Evolutionary conservation across 495 filamentous ascomycete genomes (phyloP), one percentile per base, ranked within the genome.

Genomic region (Sporormia fimetaria): DNA sequence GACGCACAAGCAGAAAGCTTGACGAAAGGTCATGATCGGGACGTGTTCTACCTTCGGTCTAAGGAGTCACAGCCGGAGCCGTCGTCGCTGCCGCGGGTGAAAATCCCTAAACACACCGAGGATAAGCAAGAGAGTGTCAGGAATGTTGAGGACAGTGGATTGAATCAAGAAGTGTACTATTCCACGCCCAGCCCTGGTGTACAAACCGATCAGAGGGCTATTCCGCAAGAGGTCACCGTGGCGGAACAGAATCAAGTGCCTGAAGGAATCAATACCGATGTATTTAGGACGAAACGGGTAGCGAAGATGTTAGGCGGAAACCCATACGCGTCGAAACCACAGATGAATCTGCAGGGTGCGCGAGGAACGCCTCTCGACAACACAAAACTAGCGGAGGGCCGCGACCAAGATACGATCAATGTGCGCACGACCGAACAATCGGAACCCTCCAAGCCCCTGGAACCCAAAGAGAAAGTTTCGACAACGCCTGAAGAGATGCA

Each of bases 281-380:
- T 81, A 4, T 82, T 82, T 51, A 67, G 71, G 16, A 79, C 69
- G 33, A 70, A 71, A 0, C 65, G 63, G 39, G 73, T 81, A 9
- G 73, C 76, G 18, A 64, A 66, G 32, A 63, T 73, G 54, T 57
- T 83, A 5, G 57, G 57, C 20, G 61, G 60, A 21, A 35, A 54
- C 37, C 51, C 55, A 17, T 43, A 57, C 31, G 40, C 41, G 21
- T 27, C 47, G n/a, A 40, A 45, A 24, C 45, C 35, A 32, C 47
- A 47, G 40, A 46, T 57, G 8, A 52, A 59, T 26, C 32, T 58
- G 16, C 34, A 54, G 21, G 56, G 29, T 25, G 48, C 48, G 21
- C 56, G 47, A 37, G 46, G 40, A 15, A 53, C 54, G 0, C 61
- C 59, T 20, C 31, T 55, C 6, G 63, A 66, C 24, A 50, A 57